phyloP scores from a whole-genome alignment of 2,329 filamentous ascomycete genomes.

The Aspergillus costaricaensis region DNA sequence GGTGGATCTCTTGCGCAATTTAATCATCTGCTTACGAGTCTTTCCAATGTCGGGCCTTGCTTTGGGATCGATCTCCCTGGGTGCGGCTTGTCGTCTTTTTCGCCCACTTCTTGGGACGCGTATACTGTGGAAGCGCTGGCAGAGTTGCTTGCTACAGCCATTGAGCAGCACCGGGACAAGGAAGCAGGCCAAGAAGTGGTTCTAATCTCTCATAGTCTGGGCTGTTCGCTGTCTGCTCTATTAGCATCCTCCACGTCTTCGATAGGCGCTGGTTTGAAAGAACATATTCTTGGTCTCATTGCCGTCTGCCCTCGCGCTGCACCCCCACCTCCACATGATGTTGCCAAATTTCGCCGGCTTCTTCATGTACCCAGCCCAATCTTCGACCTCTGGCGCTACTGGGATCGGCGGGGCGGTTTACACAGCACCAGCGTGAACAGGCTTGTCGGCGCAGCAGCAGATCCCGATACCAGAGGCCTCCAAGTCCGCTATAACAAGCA shows the following conservation, averaged over 20 bases:
- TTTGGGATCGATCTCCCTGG: conserved; percentile 88
- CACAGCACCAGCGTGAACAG: conserved; percentile 76
- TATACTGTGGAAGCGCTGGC: conserved; percentile 76
- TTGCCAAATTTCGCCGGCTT: conserved; percentile 56
- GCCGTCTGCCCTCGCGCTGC: conserved; percentile 77
- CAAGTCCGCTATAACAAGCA: conserved; percentile 67
- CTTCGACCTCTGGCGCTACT: conserved; percentile 74
- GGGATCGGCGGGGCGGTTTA: conserved; percentile 76
- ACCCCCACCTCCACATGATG: conserved; percentile 59
- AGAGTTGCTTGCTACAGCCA: conserved; percentile 72
- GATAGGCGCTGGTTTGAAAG: conserved; percentile 55
- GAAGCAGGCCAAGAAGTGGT: conserved; percentile 70
- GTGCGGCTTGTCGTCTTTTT: conserved; percentile 78
- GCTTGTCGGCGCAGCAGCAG: conserved; percentile 58
- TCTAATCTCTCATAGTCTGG: conserved; percentile 87
- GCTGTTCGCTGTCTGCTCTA: conserved; percentile 73
- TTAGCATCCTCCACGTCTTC: conserved; percentile 65
- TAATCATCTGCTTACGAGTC: conserved; percentile 73
- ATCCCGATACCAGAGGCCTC: conserved; percentile 43
- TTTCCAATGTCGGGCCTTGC: conserved; percentile 81
- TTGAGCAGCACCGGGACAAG: conserved; percentile 70
- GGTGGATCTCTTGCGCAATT: conserved; percentile 94
- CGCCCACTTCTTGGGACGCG: conserved; percentile 70
- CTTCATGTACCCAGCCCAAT: conserved; percentile 66
- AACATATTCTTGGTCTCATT: conserved; percentile 72